Base-by-base conservation (phyloP, 164 flowering plant species). In the Kalanchoe fedtschenkoi region DNA sequence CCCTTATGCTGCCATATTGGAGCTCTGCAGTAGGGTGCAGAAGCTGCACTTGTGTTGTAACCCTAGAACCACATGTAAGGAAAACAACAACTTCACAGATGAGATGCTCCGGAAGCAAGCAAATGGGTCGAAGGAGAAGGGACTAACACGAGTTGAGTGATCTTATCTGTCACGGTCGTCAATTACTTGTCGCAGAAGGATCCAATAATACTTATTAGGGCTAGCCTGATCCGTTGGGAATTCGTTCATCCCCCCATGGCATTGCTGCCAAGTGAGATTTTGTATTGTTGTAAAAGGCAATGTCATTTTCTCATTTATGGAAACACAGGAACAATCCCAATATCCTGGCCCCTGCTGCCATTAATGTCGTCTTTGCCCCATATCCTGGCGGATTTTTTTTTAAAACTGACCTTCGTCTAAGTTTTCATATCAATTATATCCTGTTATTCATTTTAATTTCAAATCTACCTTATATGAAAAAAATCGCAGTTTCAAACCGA, bases 1-100 rank as follows among this genome's bases (percentile, higher is more conserved):
- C 97, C 75, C 97, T 88, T 76, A 93, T 93, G 99, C 76, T 93
- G 63, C 99, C 97, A 58, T n/a, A 4, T 57, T 41, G 8, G n/a
- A 33, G 21, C 21, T 67, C 59, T 75, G 76, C 87, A 86, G 34
- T 19, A 59, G 60, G 60, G 21, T 28, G 21, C 24, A 4, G 24
- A 44, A 44, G 8, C 53, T 44, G 24, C 24, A 44, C 7, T 19
- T 26, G 24, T 47, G 54, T 8, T 47, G 28, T 47, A 22, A 7
- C 29, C 8, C 28, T 4, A 22, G 29, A 47, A 22, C 28, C 54
- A 19, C 29, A 47, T 14, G 13, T 4, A 22, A 9, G 11, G 15
- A 24, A 47, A 6, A 51, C 56, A 51, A 24, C 56, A 24, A 51
- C 32, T 24, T n/a, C n/a, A n/a, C n/a, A n/a, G n/a, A n/a, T n/a